Percentiles rank a stretch among this genome's conserved stretches.
Evolutionary conservation across 176 grass and related monocot genomes (phyloP).

Genomic region (Carex littledalei): DNA sequence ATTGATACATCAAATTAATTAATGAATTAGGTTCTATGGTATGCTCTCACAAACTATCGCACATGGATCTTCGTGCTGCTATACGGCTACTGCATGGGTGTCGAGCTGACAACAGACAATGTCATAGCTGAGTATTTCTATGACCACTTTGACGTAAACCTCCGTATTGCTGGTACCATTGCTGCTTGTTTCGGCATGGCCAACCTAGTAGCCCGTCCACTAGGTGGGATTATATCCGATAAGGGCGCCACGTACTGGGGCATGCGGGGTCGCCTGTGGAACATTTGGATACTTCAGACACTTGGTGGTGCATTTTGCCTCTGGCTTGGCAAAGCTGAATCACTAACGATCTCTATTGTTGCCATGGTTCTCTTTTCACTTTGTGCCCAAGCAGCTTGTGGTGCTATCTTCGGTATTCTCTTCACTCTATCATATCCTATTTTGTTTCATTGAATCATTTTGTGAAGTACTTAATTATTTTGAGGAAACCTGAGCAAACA

Average conservation of each 20-base stretch:
- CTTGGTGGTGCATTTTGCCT: slow-evolving; percentile 72
- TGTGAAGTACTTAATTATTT: background rate
- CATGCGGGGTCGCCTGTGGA: slow-evolving; percentile 81
- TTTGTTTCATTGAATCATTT: background rate
- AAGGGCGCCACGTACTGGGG: slow-evolving; percentile 37
- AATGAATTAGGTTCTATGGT: slow-evolving; percentile 35
- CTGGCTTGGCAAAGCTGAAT: slow-evolving; percentile 40
- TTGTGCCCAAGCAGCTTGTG: slow-evolving; percentile 75
- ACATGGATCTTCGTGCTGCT: slow-evolving; percentile 85
- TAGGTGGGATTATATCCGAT: slow-evolving; percentile 63
- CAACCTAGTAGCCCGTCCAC: slow-evolving; percentile 57
- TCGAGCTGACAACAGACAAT: slow-evolving; percentile 85
- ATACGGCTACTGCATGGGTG: slow-evolving; percentile 88
- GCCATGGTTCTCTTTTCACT: slow-evolving; percentile 83
- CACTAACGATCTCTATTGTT: slow-evolving; percentile 42
- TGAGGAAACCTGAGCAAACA: background rate
- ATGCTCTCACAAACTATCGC: slow-evolving; percentile 64
- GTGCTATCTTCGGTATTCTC: slow-evolving; percentile 50
- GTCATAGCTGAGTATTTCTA: slow-evolving; percentile 86
- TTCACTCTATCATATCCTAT: background rate
- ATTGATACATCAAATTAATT: background rate
- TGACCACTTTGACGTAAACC: slow-evolving; percentile 68
- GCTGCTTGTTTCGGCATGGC: slow-evolving; percentile 92
- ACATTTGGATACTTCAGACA: slow-evolving; percentile 84
- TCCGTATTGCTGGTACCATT: slow-evolving; percentile 61